These are phyloP conservation scores for Ensete ventricosum DNA, from an alignment of 176 grass and related monocot genomes.

Conservation along the genomic window DNA sequence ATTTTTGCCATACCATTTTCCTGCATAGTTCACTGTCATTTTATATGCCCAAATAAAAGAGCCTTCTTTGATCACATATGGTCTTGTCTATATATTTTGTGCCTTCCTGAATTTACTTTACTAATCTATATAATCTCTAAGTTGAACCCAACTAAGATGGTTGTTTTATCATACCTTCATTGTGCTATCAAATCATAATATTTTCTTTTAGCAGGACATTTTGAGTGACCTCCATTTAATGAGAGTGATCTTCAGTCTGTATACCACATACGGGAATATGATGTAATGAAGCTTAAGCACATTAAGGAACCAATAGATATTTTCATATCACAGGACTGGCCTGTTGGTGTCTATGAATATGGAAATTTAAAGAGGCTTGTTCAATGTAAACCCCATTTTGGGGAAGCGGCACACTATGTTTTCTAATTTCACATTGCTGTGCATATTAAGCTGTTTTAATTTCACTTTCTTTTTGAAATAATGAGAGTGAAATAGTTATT, in stretches of 20 bases:
- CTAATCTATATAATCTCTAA: not conserved
- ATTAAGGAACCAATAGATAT: slow-evolving; percentile 76
- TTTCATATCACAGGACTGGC: slow-evolving; percentile 98
- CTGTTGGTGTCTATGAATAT: slow-evolving; percentile 89
- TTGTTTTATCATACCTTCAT: not conserved
- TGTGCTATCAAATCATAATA: not conserved
- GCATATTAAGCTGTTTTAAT: not conserved
- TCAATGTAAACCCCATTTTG: slow-evolving; percentile 34
- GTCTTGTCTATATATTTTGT: not conserved
- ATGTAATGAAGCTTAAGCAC: slow-evolving; percentile 76
- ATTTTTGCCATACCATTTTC: not conserved
- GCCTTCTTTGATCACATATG: not conserved
- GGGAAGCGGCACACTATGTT: slow-evolving; percentile 47
- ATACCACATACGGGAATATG: slow-evolving; percentile 83
- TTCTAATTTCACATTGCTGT: not conserved
- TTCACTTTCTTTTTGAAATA: too few species aligned
- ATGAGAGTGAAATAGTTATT: too few species aligned
- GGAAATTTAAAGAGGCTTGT: slow-evolving; percentile 67
- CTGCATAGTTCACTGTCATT: not conserved
- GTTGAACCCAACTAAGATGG: not conserved
- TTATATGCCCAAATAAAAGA: not conserved
- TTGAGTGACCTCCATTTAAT: slow-evolving; percentile 74
- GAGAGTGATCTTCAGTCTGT: slow-evolving; percentile 44
- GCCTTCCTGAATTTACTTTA: not conserved
- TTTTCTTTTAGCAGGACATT: slow-evolving; percentile 45